phyloP scores from a whole-genome alignment of 164 flowering plant genomes.

The Macadamia integrifolia region DNA sequence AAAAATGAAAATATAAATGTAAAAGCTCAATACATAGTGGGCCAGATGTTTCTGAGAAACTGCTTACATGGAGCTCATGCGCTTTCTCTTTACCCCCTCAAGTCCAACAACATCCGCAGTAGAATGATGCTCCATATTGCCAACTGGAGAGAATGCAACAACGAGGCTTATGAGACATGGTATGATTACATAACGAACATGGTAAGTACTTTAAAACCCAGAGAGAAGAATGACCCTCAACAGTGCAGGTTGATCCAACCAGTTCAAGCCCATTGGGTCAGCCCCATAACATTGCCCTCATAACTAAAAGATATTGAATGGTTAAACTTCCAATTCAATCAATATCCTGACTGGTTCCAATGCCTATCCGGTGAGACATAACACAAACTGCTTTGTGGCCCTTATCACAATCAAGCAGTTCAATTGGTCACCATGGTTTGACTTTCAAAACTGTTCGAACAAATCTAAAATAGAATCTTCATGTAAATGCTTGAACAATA shows the following conservation, averaged over 20 bases:
- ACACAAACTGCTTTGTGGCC: too few relatives aligned
- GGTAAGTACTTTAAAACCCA: background rate
- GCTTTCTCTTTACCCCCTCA: slow-evolving; percentile 47
- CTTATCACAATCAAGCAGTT: too few relatives aligned
- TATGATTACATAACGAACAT: background rate
- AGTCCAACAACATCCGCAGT: slow-evolving; percentile 20
- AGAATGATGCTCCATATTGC: slow-evolving; percentile 18
- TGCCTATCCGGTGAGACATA: too few relatives aligned
- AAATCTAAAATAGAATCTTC: too few relatives aligned
- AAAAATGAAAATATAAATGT: background rate
- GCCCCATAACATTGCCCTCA: background rate
- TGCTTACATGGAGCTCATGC: slow-evolving; percentile 35
- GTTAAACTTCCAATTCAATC: too few relatives aligned
- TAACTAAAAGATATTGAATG: background rate
- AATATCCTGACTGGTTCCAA: too few relatives aligned
- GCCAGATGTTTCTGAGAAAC: background rate
- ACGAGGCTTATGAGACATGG: slow-evolving; percentile 5
- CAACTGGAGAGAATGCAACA: slow-evolving; percentile 37
- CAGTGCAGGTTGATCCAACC: background rate
- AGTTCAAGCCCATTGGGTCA: too few relatives aligned
- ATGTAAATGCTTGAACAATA: too few relatives aligned
- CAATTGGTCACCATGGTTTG: too few relatives aligned
- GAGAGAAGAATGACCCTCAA: background rate
- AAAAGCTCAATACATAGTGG: too few relatives aligned
- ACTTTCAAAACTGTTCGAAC: too few relatives aligned